These are phyloP conservation scores for Xylaria digitata DNA, from an alignment of 2,329 filamentous ascomycete species.

Conservation along the genomic window DNA sequence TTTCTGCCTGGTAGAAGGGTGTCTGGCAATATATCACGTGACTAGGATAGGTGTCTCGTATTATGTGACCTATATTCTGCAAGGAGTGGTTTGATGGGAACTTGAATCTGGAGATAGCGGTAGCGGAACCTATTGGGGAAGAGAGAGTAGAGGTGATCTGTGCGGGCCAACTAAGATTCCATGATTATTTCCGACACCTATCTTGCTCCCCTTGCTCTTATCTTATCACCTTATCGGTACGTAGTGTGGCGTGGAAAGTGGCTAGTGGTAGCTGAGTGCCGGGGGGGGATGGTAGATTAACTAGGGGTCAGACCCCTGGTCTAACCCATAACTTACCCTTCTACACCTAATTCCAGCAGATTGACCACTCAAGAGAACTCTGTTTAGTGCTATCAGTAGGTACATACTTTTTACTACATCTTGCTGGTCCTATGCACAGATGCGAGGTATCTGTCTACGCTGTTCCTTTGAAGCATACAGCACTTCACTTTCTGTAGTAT, in stretches of 20 bases:
- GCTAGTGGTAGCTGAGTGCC: too few relatives aligned
- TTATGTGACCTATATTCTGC: slow-evolving; percentile 16
- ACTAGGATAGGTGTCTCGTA: slow-evolving; percentile 35
- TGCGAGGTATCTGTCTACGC: too few relatives aligned
- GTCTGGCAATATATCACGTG: slow-evolving; percentile 47
- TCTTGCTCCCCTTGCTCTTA: neutral
- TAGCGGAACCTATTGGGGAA: slow-evolving; percentile 4
- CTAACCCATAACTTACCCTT: too few relatives aligned
- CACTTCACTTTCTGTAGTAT: neutral
- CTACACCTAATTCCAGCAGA: too few relatives aligned
- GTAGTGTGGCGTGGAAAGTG: too few relatives aligned
- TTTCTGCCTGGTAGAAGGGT: slow-evolving; percentile 43
- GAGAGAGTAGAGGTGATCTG: slow-evolving; percentile 18
- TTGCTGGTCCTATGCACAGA: too few relatives aligned
- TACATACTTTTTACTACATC: too few relatives aligned
- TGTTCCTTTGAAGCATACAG: neutral
- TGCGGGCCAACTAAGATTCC: slow-evolving; percentile 4
- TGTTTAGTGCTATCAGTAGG: too few relatives aligned
- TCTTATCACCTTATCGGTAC: slow-evolving; percentile 14
- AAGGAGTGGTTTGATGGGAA: slow-evolving; percentile 28
- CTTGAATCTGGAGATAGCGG: slow-evolving; percentile 15
- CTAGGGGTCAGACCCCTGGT: too few relatives aligned
- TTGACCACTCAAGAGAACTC: too few relatives aligned
- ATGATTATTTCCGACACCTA: neutral
- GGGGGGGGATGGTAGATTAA: too few relatives aligned